Evolutionary conservation across 495 filamentous ascomycete genomes (phyloP), one percentile per base, ranked within the genome.

Genomic region (Acidiella bohemica): DNA sequence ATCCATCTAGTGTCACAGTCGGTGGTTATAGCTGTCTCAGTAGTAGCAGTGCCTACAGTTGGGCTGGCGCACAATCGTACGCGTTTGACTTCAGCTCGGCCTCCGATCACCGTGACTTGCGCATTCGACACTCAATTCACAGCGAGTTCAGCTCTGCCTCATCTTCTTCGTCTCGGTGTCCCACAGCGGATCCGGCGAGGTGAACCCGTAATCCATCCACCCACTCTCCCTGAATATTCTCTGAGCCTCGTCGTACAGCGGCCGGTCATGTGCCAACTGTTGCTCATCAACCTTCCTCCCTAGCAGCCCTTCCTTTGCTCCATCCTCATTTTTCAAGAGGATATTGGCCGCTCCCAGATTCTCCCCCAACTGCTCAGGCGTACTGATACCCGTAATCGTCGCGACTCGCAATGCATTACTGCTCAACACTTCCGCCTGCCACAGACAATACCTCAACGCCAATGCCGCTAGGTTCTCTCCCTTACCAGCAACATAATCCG

Each of bases 321-420:
- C 18, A 7, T 20, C 34, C 10, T 5, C 6, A 13, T 13, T 13
- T 14, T 36, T 36, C 17, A 36, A 14, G 10, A 36, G 18, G 14
- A 19, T 36, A 4, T 19, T 13, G 5, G 34, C 10, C 18, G 34
- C 22, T 7, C 22, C 18, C 14, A 36, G 14, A 17, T 36, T 36
- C 21, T 36, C 34, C 18, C 14, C 22, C 17, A 36, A 14, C 8
- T 36, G 14, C 8, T 13, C 17, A 20, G 13, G 18, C 17, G 17
- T 36, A 14, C 34, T 36, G 34, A 36, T 36, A 20, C 34, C 34
- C 8, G 34, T 36, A 22, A 36, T 36, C 14, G 34, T 36, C 14
- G 14, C 18, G 10, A 36, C 34, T 10, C 34, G 34, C 4, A 36
- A 36, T 6, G 8, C 8, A 5, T 20, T 19, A 5, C 14, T 13